Percentiles rank a stretch among this genome's conserved stretches.
phyloP scores from a whole-genome alignment of 2,329 filamentous ascomycete genomes.

The Sclerotinia trifoliorum region DNA sequence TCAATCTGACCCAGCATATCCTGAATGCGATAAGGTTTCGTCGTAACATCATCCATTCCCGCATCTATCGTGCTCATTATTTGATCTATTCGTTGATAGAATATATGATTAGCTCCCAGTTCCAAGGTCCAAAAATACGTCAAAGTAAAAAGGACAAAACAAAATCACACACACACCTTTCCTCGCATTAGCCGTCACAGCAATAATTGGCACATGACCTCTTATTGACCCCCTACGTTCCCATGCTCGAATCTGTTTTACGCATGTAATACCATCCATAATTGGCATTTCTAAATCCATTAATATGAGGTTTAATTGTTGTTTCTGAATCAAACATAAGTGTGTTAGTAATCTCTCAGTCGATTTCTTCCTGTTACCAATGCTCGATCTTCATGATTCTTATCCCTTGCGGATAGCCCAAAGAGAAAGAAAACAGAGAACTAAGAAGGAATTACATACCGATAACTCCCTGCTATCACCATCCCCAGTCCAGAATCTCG shows the following conservation, averaged over 20 bases:
- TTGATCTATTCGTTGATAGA: slow-evolving; percentile 56
- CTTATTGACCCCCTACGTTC: slow-evolving; percentile 57
- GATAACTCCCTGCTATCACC: background rate
- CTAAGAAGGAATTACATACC: background rate
- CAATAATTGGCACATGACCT: slow-evolving; percentile 70
- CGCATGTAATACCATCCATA: slow-evolving; percentile 76
- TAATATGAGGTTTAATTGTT: slow-evolving; percentile 61
- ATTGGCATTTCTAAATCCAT: slow-evolving; percentile 84
- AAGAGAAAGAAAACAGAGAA: background rate
- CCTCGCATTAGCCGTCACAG: slow-evolving; percentile 73
- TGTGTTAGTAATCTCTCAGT: slow-evolving; percentile 37
- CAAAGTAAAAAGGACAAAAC: background rate
- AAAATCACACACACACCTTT: slow-evolving; percentile 4
- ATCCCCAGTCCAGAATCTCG: slow-evolving; percentile 50
- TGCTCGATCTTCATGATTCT: background rate
- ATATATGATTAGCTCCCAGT: too few species aligned
- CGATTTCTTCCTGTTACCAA: background rate
- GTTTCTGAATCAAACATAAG: slow-evolving; percentile 34
- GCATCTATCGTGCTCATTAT: slow-evolving; percentile 38
- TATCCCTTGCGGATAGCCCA: background rate
- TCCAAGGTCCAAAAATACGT: background rate
- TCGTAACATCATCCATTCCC: slow-evolving; percentile 37
- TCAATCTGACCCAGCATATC: slow-evolving; percentile 34
- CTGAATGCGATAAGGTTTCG: slow-evolving; percentile 33
- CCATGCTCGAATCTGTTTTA: slow-evolving; percentile 64